phyloP scores from a whole-genome alignment of 495 filamentous ascomycete species.

The Talaromyces liani region DNA sequence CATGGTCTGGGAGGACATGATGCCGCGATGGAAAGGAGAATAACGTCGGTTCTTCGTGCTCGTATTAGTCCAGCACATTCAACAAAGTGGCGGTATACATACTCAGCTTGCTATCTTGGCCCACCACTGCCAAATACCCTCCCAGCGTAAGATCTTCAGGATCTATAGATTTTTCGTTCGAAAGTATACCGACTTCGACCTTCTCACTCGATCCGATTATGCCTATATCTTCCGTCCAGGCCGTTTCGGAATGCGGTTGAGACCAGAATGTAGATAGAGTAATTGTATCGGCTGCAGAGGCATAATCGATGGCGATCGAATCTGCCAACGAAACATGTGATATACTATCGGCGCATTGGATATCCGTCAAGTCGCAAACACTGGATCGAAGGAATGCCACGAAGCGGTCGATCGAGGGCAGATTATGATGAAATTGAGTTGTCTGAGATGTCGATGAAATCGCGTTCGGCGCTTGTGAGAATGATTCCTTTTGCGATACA shows the following conservation, averaged over 20 bases:
- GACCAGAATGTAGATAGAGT: slow-evolving; percentile 57
- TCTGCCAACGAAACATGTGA: slow-evolving; percentile 41
- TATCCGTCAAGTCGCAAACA: slow-evolving; percentile 40
- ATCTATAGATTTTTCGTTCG: slow-evolving; percentile 54
- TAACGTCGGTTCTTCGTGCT: slow-evolving; percentile 54
- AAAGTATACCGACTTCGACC: slow-evolving; percentile 80
- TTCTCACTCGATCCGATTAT: slow-evolving; percentile 26
- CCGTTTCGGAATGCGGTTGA: slow-evolving; percentile 23
- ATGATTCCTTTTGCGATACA: slow-evolving; percentile 48
- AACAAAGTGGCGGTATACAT: slow-evolving; percentile 18
- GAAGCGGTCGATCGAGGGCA: slow-evolving; percentile 50
- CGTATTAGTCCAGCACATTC: slow-evolving; percentile 6
- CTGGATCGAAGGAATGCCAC: slow-evolving; percentile 48
- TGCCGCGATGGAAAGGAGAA: slow-evolving; percentile 92
- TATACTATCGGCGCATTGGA: slow-evolving; percentile 29
- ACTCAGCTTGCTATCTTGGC: slow-evolving; percentile 63
- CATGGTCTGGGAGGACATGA: slow-evolving; percentile 43
- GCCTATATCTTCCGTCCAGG: slow-evolving; percentile 44
- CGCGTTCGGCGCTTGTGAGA: slow-evolving; percentile 54
- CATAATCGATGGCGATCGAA: slow-evolving; percentile 72
- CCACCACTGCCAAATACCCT: slow-evolving; percentile 73
- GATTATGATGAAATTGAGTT: slow-evolving; percentile 59
- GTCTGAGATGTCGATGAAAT: slow-evolving; percentile 54
- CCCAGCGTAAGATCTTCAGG: slow-evolving; percentile 67
- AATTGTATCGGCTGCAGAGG: slow-evolving; percentile 58